A percentile compares a stretch with the other conserved stretches of the same genome.
Evolutionary conservation across 208 protist species (phyloP).

Genomic region (Vickermania spadyakhi): DNA sequence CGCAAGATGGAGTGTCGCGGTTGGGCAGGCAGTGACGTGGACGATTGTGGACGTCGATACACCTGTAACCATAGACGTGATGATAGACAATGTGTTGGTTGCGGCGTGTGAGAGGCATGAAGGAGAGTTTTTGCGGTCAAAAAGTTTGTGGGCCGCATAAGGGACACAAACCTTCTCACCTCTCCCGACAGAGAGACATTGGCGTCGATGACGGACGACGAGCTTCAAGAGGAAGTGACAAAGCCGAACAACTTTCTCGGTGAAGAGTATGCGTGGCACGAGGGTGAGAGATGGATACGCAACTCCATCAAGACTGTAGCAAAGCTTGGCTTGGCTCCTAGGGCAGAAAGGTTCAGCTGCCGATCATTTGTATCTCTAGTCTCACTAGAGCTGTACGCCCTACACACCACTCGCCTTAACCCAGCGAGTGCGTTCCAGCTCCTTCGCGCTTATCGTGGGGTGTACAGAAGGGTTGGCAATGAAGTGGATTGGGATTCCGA

Average conservation of each 20-base stretch:
- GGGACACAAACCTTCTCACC: neutral
- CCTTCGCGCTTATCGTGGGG: no score
- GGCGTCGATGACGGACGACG: neutral
- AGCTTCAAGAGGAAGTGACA: neutral
- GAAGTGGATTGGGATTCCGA: no score
- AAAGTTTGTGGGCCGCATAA: neutral
- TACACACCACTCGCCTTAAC: no score
- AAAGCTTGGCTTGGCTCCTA: neutral
- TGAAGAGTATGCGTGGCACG: conserved; percentile 2
- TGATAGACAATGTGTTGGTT: conserved; percentile 5
- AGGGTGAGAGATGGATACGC: neutral
- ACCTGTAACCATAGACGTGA: neutral
- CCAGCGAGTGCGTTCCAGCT: no score
- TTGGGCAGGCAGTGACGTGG: neutral
- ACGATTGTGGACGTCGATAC: conserved; percentile 3
- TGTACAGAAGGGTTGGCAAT: no score
- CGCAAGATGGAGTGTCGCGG: conserved; percentile 3
- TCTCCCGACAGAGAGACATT: neutral
- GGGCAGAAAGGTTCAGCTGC: no score
- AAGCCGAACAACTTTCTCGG: neutral
- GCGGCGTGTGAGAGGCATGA: neutral
- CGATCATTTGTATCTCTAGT: no score
- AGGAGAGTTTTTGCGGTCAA: neutral
- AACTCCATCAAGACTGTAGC: neutral
- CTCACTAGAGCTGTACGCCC: no score